Evolutionary conservation across 305 asterid species (phyloP), one percentile per base, ranked within the genome.

Genomic region (Striga hermonthica): DNA sequence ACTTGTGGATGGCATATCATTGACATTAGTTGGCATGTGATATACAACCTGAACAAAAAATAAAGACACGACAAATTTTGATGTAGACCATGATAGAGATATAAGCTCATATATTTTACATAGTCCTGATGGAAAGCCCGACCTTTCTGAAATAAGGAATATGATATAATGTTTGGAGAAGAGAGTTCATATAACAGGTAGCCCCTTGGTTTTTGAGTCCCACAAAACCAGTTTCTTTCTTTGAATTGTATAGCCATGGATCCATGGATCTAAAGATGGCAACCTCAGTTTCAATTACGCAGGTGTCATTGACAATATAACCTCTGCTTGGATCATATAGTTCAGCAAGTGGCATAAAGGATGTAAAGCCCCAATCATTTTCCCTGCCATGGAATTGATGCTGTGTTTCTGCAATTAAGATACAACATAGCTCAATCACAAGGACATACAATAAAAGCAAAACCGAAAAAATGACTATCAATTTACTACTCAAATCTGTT

Each of bases 171-270:
- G 31, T 22, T 22, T 22, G 31, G 31, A 22, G 31, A 22, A 22
- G 31, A 22, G 31, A 22, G 31, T 22, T 22, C 31, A 22, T 22
- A 22, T 83, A 83, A 70, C 86, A 81, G 45, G 86, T 83, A 6
- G 89, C 89, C 68, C 86, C 89, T 75, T 83, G 89, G 79, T 83
- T 81, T 60, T 79, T 77, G 57, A 83, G 76, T 44, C 90, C 90
- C 37, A 84, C 90, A 49, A 76, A 84, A 54, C 85, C 90, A 66
- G 90, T 77, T 73, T 81, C 89, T 66, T 79, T 83, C 70, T 81
- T 81, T 7, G 89, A 83, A 70, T 79, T 80, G 40, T 79, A 83
- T 31, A 69, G 54, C 75, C 73, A 79, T 60, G 77, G 75, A 70
- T 75, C 84, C 71, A 72, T 69, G 64, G 74, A 44, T 73, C 45